Evolutionary conservation across 306 rosid genomes (phyloP).

Genomic region (Rosa persica): DNA sequence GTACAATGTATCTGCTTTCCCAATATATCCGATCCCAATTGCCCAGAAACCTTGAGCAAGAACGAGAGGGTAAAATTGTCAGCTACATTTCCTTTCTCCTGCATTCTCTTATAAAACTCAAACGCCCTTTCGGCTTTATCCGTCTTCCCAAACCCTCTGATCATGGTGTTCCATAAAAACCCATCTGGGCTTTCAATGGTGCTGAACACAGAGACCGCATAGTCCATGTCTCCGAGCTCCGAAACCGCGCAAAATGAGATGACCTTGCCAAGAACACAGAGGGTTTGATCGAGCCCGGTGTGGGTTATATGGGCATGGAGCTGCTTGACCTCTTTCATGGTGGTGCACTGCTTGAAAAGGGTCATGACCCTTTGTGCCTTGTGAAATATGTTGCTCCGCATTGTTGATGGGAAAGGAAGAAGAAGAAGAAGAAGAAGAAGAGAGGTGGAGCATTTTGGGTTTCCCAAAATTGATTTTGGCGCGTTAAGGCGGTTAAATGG

Average conservation of each 20-base stretch:
- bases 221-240: conserved; percentile 41
- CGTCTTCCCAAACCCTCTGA: conserved; percentile 64
- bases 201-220: conserved; percentile 51
- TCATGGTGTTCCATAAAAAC: conserved; percentile 70
- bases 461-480: not conserved
- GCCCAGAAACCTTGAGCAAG: conserved; percentile 52
- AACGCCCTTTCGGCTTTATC: conserved; percentile 40
- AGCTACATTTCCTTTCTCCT: conserved; percentile 14
- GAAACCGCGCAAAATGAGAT: conserved; percentile 51
- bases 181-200: conserved; percentile 52
- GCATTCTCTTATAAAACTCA: conserved; percentile 53
- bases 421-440: not conserved
- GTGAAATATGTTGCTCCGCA: conserved; percentile 24
- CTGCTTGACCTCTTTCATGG: conserved; percentile 48
- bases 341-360: conserved; percentile 56
- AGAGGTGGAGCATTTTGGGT: not conserved
- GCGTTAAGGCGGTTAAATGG: not conserved
- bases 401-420: not conserved
- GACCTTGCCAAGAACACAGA: conserved; percentile 54
- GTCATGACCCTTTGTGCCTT: conserved; percentile 41
- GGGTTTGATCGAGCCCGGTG: conserved; percentile 46
- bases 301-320: conserved; percentile 47
- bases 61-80: conserved; percentile 72
- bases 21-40: conserved; percentile 37
- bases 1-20: conserved; percentile 58